Evolutionary conservation across 352 stramenopile species (phyloP).

Genomic region (Phytopythium boreale): DNA sequence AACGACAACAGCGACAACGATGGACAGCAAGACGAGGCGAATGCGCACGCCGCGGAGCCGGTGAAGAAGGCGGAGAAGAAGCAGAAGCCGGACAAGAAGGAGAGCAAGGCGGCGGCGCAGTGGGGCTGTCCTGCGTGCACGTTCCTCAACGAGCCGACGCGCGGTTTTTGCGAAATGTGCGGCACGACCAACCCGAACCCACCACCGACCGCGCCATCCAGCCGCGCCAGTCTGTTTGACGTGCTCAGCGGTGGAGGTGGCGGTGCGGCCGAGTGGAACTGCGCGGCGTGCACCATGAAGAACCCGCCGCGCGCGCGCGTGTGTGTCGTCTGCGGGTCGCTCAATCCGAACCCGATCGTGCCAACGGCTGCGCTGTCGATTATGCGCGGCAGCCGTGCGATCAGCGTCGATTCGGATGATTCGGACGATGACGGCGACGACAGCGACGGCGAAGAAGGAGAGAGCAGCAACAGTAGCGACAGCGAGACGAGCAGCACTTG

Average conservation of each 20-base stretch:
- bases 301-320: slow-evolving; percentile 46
- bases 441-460: slow-evolving; percentile 18
- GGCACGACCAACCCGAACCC: slow-evolving; percentile 51
- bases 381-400: slow-evolving; percentile 16
- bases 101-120: slow-evolving; percentile 12
- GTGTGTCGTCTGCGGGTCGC: slow-evolving; percentile 57
- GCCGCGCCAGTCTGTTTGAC: neutral
- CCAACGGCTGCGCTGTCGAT: slow-evolving; percentile 37
- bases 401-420: slow-evolving; percentile 24
- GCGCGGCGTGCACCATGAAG: slow-evolving; percentile 68
- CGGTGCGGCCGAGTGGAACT: slow-evolving; percentile 43
- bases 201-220: slow-evolving; percentile 6
- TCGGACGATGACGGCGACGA: slow-evolving; percentile 24
- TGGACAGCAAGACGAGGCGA: neutral
- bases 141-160: slow-evolving; percentile 60
- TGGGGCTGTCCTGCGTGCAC: slow-evolving; percentile 73
- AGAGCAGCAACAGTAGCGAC: slow-evolving; percentile 7
- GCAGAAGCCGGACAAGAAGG: slow-evolving; percentile 4
- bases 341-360: slow-evolving; percentile 53
- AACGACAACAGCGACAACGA: neutral
- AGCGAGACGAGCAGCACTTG: slow-evolving; percentile 13
- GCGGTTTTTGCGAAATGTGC: slow-evolving; percentile 76
- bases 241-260: neutral
- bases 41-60: neutral
- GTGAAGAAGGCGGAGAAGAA: neutral